These are phyloP conservation scores for Megacollybia marginata DNA, from an alignment of 768 basidiomycete genomes.

Conservation along the genomic window DNA sequence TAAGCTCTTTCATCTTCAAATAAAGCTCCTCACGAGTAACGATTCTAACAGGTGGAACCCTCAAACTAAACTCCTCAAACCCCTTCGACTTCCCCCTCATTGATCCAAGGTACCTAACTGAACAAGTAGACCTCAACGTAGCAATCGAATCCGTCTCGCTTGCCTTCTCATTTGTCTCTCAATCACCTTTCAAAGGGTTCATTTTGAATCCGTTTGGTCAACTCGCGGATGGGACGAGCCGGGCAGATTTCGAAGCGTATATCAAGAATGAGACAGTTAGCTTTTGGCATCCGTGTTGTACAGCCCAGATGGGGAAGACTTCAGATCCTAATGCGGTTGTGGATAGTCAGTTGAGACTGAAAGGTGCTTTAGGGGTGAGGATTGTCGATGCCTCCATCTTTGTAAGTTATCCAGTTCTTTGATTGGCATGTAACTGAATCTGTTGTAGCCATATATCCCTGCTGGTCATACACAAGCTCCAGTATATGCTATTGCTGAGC, in stretches of 20 bases:
- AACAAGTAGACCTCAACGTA: slow-evolving; percentile 8
- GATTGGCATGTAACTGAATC: too few species aligned
- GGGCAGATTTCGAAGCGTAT: slow-evolving; percentile 14
- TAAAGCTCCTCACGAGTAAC: background rate
- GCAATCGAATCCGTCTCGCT: slow-evolving; percentile 9
- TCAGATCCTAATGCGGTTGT: slow-evolving; percentile 20
- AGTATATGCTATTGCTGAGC: too few species aligned
- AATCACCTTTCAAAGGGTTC: slow-evolving; percentile 10
- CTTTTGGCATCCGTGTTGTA: slow-evolving; percentile 23
- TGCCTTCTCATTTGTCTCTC: slow-evolving; percentile 6
- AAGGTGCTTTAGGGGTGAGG: slow-evolving; percentile 24
- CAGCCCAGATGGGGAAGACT: slow-evolving; percentile 20
- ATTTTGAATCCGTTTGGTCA: slow-evolving; percentile 2
- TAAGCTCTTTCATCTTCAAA: background rate
- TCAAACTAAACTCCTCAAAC: slow-evolving; percentile 24
- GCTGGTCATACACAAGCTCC: too few species aligned
- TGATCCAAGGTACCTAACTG: slow-evolving; percentile 31
- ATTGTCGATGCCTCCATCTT: slow-evolving; percentile 28
- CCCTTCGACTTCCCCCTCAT: slow-evolving; percentile 34
- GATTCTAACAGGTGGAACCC: slow-evolving; percentile 8
- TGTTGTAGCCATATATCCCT: background rate
- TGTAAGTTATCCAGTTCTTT: too few species aligned
- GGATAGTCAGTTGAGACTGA: slow-evolving; percentile 25
- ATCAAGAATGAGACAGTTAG: slow-evolving; percentile 14
- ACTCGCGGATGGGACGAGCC: background rate